These are phyloP conservation scores for Botryobasidium botryosum DNA, from an alignment of 768 basidiomycete genomes.

Conservation along the genomic window DNA sequence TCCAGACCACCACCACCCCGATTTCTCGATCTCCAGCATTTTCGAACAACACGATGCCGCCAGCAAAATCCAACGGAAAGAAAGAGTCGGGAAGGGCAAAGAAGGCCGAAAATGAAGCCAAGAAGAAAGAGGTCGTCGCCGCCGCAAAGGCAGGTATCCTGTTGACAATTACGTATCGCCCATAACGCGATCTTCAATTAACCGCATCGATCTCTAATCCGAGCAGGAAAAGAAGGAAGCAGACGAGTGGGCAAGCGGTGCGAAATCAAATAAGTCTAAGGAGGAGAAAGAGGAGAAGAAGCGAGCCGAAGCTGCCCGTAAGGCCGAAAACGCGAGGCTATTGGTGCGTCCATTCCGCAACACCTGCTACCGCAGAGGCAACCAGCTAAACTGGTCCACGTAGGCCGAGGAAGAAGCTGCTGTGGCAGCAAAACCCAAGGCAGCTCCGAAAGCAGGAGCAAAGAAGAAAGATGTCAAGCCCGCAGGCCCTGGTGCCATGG, in stretches of 20 bases:
- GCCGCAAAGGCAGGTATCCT: constrained; percentile 37
- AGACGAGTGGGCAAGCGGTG: constrained; percentile 45
- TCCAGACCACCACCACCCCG: too few species aligned
- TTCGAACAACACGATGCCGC: constrained; percentile 52
- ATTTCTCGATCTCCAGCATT: too few species aligned
- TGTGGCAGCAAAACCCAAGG: constrained; percentile 39
- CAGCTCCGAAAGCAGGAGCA: constrained; percentile 42
- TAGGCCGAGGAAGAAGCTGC: constrained; percentile 68
- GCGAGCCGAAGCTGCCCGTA: constrained; percentile 63
- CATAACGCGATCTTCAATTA: background rate
- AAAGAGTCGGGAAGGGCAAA: constrained; percentile 81
- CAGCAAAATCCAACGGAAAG: constrained; percentile 75
- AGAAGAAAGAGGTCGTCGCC: constrained; percentile 48
- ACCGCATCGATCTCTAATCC: background rate
- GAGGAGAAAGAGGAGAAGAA: constrained; percentile 70
- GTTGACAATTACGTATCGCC: background rate
- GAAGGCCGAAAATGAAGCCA: constrained; percentile 80
- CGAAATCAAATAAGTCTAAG: constrained; percentile 48
- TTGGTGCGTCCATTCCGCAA: constrained; percentile 20
- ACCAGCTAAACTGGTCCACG: background rate
- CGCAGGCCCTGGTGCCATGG: constrained; percentile 72
- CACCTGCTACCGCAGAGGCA: background rate
- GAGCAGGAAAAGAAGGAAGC: constrained; percentile 55
- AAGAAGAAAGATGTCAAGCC: constrained; percentile 42
- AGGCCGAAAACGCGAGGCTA: constrained; percentile 69